Conservation (phyloP, 2,329 filamentous ascomycete genomes). For the Hypoxylon sp. region DNA sequence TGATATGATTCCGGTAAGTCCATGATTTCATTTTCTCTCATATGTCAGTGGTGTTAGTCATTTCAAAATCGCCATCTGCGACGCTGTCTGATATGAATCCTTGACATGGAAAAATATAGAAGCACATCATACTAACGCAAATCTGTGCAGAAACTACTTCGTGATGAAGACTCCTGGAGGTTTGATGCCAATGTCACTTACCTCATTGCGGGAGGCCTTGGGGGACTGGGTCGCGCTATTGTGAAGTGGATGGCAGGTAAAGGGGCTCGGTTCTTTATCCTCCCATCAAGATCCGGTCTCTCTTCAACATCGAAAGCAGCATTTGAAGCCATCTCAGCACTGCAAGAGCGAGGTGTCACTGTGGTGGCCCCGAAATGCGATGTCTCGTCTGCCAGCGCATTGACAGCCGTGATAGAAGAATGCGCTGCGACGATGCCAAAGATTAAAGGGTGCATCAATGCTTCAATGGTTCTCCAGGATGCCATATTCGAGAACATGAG, state of each 20-base stretch:
- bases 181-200: constrained; percentile 44
- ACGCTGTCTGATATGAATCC: too few relatives aligned
- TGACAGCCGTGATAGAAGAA: neutral
- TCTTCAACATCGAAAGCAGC: constrained; percentile 4
- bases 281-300: constrained; percentile 11
- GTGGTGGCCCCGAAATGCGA: constrained; percentile 14
- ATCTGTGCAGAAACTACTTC: constrained; percentile 34
- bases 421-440: constrained; percentile 16
- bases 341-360: constrained; percentile 5
- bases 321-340: neutral
- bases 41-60: constrained; percentile 2
- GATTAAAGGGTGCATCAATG: constrained; percentile 34
- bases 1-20: constrained; percentile 24
- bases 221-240: constrained; percentile 45
- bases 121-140: neutral
- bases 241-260: constrained; percentile 11
- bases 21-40: neutral
- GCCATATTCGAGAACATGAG: constrained; percentile 28
- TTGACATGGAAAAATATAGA: too few relatives aligned
- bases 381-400: constrained; percentile 5
- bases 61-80: too few relatives aligned
- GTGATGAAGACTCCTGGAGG: constrained; percentile 14
- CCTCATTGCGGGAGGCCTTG: constrained; percentile 49
- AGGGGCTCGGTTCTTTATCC: constrained; percentile 22
- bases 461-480: constrained; percentile 29